Base-by-base conservation (phyloP, 2,329 filamentous ascomycete genomes). In the Claviceps sp. region DNA sequence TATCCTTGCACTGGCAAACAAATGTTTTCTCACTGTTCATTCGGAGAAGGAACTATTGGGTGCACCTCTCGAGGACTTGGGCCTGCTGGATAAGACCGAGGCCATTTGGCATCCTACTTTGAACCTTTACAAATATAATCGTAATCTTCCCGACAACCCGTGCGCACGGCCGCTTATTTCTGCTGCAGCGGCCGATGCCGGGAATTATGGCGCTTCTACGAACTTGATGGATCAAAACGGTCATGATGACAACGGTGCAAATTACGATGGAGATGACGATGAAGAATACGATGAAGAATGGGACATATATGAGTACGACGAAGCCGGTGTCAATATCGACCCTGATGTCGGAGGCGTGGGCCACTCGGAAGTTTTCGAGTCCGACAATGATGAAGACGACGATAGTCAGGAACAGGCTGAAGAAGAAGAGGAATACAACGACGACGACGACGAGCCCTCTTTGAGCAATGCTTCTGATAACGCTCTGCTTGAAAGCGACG, bases 1-100 rank as follows among this genome's bases (percentile, higher is more conserved):
- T 7, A 66, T 77, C 9, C 60, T 77, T 40, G 66, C 72, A 6
- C 57, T 79, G 6, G 68, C 69, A 0, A 65, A 69, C 38, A 68
- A 64, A 49, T 68, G 65, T 53, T 78, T 78, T 55, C 58, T 71
- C 47, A 55, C 57, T 3, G 68, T 70, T 34, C 53, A 60, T 17
- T 61, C 60, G 20, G 53, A 61, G n/a, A 60, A 64, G 50, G 63
- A 69, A 36, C 56, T 70, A 20, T 56, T 69, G 39, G 67, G 67
- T 16, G 45, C 62, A 13, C 51, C 59, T 5, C 43, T 56, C 11
- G 52, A 38, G 26, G 52, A 55, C 40, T 49, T 60, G 17, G 56
- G 58, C 26, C 40, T 55, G 44, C 43, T 62, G 17, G 52, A 54
- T 11, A 26, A 59, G 22, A 51, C 54, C 5, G 38, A 54, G 42